Evolutionary conservation across 2,329 filamentous ascomycete genomes (phyloP).

Genomic region (Paraphaeosphaeria minitans): DNA sequence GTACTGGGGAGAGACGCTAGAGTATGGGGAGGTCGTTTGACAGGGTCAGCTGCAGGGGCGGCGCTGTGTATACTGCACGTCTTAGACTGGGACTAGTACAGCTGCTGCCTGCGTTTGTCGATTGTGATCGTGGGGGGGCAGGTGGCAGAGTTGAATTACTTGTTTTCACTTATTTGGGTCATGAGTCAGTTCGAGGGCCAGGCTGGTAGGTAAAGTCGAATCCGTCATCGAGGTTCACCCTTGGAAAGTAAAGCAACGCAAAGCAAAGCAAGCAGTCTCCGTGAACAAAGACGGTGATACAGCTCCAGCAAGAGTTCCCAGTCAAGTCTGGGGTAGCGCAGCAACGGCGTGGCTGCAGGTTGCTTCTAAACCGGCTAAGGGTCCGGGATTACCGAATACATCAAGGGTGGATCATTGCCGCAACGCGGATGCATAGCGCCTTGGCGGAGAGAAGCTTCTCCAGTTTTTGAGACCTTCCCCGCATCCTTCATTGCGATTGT

Average conservation of each 20-base stretch:
- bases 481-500: background rate
- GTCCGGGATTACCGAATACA: constrained; percentile 13
- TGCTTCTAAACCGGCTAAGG: constrained; percentile 19
- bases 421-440: background rate
- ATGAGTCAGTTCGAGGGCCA: background rate
- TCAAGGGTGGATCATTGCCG: constrained; percentile 4
- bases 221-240: background rate
- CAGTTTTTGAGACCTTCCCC: constrained; percentile 5
- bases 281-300: background rate
- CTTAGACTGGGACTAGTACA: constrained; percentile 31
- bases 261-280: background rate
- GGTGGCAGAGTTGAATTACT: background rate
- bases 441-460: constrained; percentile 4
- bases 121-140: constrained; percentile 18
- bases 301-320: background rate
- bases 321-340: constrained; percentile 21
- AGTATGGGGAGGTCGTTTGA: background rate
- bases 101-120: constrained; percentile 32
- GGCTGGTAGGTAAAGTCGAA: background rate
- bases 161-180: background rate
- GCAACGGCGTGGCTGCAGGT: constrained; percentile 23
- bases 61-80: constrained; percentile 23
- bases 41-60: constrained; percentile 15
- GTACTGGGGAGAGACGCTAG: background rate
- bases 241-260: background rate